These are phyloP conservation scores for Trichoderma virens DNA, from an alignment of 495 filamentous ascomycete species.

Conservation along the genomic window DNA sequence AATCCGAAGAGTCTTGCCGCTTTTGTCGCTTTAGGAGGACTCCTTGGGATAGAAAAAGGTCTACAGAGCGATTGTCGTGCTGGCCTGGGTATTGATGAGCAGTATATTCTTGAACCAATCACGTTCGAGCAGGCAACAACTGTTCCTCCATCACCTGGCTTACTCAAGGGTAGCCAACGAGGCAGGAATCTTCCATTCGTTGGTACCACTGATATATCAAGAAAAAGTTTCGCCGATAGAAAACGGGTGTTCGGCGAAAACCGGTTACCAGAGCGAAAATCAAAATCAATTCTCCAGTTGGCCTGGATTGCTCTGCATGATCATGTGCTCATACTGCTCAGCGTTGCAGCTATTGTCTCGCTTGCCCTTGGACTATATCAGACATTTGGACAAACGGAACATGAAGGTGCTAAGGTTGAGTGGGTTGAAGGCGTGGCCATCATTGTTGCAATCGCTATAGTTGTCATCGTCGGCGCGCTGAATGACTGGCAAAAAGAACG, in stretches of 20 bases:
- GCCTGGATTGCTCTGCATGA: conserved; percentile 82
- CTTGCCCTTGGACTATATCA: conserved; percentile 67
- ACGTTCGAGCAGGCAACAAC: conserved; percentile 56
- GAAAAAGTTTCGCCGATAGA: conserved; percentile 41
- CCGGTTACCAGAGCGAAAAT: conserved; percentile 59
- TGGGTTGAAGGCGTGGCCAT: conserved; percentile 75
- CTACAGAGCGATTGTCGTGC: conserved; percentile 57
- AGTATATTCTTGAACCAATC: conserved; percentile 51
- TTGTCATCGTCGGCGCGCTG: conserved; percentile 55
- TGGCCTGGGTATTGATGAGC: conserved; percentile 73
- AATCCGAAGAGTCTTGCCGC: conserved; percentile 72
- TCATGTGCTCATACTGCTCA: conserved; percentile 75
- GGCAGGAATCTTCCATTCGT: background rate
- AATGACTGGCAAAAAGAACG: conserved; percentile 70
- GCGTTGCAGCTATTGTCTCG: conserved; percentile 70
- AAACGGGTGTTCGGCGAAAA: conserved; percentile 64
- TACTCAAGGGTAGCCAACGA: conserved; percentile 1
- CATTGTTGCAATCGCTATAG: conserved; percentile 61
- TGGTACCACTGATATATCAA: background rate
- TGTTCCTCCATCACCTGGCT: conserved; percentile 10
- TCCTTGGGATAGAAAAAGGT: conserved; percentile 68
- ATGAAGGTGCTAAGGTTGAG: conserved; percentile 39
- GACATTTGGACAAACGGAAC: conserved; percentile 31
- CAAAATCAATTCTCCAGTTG: conserved; percentile 60
- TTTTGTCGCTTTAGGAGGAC: conserved; percentile 70